Conservation (phyloP, 805 yeast genomes). For the Ogataea ganodermae region DNA sequence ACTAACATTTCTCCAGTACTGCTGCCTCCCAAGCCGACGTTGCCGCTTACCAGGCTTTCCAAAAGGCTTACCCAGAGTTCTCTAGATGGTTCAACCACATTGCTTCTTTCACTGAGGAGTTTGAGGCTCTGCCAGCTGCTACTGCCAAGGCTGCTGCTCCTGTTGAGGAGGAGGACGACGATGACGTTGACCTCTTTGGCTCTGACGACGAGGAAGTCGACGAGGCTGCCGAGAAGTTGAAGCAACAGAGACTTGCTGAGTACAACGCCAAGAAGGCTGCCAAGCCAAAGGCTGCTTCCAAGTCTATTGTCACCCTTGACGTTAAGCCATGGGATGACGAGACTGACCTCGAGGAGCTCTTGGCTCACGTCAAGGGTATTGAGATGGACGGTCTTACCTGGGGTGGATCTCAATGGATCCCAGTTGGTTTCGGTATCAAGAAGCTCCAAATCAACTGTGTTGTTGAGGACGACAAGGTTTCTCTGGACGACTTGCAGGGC, state of each 20-base stretch:
- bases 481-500: constrained; percentile 84
- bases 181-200: constrained; percentile 91
- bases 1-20: constrained; percentile 50
- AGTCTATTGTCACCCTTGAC: constrained; percentile 93
- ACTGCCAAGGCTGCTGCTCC: constrained; percentile 48
- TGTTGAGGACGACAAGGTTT: constrained; percentile 95
- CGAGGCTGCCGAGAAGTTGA: constrained; percentile 94
- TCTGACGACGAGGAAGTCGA: constrained; percentile 94
- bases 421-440: constrained; percentile 99
- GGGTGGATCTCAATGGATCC: constrained; percentile 97
- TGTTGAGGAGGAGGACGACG: constrained; percentile 81
- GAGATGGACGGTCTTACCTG: constrained; percentile 92
- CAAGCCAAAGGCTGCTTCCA: constrained; percentile 98
- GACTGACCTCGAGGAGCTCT: constrained; percentile 88
- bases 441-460: constrained; percentile 98
- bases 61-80: constrained; percentile 87
- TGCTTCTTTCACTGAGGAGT: constrained; percentile 88
- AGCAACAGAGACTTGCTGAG: constrained; percentile 97
- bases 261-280: constrained; percentile 97
- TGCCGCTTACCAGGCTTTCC: constrained; percentile 90
- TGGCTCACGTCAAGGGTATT: constrained; percentile 82
- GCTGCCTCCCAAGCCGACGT: constrained; percentile 96
- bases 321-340: constrained; percentile 99
- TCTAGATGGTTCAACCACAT: constrained; percentile 99
- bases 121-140: constrained; percentile 76